phyloP scores from a whole-genome alignment of 2,329 filamentous ascomycete species.

The Hirsutella thompsonii region DNA sequence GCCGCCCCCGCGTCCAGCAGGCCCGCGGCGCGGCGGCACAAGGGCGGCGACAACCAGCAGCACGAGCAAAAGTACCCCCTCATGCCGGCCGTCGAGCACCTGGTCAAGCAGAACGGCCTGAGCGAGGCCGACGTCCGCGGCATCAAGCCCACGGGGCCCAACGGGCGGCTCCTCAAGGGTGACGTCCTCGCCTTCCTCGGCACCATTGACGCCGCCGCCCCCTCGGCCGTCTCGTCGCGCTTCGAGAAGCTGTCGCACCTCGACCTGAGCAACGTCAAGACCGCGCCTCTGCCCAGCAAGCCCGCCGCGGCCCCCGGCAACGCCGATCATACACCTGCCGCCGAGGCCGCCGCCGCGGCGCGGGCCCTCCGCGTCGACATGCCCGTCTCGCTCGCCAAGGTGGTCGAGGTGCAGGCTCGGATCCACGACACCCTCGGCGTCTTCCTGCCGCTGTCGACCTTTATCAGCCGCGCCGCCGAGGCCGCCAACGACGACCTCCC shows the following conservation, averaged over 20 bases:
- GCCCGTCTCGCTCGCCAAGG: constrained; percentile 65
- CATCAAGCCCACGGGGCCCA: constrained; percentile 79
- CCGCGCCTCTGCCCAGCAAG: constrained; percentile 48
- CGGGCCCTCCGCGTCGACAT: constrained; percentile 50
- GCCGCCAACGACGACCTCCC: constrained; percentile 83
- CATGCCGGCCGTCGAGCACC: constrained; percentile 70
- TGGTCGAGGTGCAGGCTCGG: constrained; percentile 68
- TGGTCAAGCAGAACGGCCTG: constrained; percentile 69
- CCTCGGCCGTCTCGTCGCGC: constrained; percentile 55
- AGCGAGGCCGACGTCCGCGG: constrained; percentile 62
- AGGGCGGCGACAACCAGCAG: constrained; percentile 32
- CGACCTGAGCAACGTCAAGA: constrained; percentile 90
- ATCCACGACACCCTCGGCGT: constrained; percentile 68
- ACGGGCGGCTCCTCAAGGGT: constrained; percentile 83
- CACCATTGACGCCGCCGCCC: constrained; percentile 57
- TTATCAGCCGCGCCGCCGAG: constrained; percentile 73
- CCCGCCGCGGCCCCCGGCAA: constrained; percentile 18
- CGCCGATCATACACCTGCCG: constrained; percentile 21
- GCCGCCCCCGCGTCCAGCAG: constrained; percentile 1
- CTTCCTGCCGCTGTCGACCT: constrained; percentile 71
- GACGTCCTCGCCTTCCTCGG: constrained; percentile 88
- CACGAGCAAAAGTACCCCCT: constrained; percentile 59
- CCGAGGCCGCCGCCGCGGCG: constrained; percentile 27
- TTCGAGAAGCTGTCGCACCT: constrained; percentile 70
- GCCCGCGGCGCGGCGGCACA: too few species aligned